These are phyloP conservation scores for Penicillium canescens DNA, from an alignment of 495 filamentous ascomycete species.

Conservation along the genomic window DNA sequence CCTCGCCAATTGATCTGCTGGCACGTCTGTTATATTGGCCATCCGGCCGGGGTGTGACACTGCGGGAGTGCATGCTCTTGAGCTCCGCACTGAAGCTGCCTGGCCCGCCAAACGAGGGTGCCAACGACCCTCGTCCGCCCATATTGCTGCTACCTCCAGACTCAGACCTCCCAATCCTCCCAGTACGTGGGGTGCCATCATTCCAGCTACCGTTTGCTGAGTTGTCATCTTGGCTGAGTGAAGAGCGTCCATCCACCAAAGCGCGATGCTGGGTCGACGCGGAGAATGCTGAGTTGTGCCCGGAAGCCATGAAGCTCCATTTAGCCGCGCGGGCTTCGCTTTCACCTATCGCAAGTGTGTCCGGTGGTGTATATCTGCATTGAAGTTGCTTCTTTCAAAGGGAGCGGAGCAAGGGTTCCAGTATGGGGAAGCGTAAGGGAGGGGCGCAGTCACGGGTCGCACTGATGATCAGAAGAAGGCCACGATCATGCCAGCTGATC, in stretches of 20 bases:
- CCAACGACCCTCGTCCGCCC: conserved; percentile 65
- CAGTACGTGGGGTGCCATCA: conserved; percentile 41
- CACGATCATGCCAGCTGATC: conserved; percentile 17
- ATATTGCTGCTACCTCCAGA: conserved; percentile 63
- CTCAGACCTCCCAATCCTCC: conserved; percentile 51
- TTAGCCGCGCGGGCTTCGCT: conserved; percentile 38
- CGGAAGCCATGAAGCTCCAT: conserved; percentile 54
- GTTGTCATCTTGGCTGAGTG: conserved; percentile 56
- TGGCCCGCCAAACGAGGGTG: conserved; percentile 65
- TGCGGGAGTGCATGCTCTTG: conserved; percentile 70
- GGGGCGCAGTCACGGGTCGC: conserved; percentile 27
- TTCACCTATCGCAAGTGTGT: conserved; percentile 40
- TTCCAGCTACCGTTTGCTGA: conserved; percentile 49
- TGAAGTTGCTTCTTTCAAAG: conserved; percentile 23
- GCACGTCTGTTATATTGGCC: conserved; percentile 52
- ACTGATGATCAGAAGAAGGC: conserved; percentile 18
- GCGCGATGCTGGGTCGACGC: conserved; percentile 68
- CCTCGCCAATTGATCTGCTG: conserved; percentile 65
- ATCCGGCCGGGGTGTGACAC: conserved; percentile 68
- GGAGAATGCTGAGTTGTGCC: conserved; percentile 53
- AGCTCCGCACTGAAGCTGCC: conserved; percentile 94
- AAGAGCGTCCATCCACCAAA: conserved; percentile 56
- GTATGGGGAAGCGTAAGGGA: conserved; percentile 27
- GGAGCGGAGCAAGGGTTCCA: conserved; percentile 27
- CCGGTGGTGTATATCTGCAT: conserved; percentile 34